Evolutionary conservation across 768 basidiomycete genomes (phyloP).

Genomic region (Rhizopogon roseolus): DNA sequence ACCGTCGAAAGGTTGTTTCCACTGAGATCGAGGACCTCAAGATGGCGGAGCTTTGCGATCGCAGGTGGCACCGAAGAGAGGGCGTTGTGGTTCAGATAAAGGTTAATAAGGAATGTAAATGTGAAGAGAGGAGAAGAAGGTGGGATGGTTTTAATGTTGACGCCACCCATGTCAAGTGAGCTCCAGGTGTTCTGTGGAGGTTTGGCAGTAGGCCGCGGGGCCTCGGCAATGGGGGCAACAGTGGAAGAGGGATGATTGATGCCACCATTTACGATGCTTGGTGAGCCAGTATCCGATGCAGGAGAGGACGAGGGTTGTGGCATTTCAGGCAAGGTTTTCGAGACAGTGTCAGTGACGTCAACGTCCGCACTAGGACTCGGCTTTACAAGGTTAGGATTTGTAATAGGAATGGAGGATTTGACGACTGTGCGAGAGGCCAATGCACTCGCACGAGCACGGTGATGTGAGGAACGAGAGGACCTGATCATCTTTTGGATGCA

Average conservation of each 20-base stretch:
- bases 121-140: constrained; percentile 68
- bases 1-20: constrained; percentile 76
- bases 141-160: constrained; percentile 88
- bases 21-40: constrained; percentile 89
- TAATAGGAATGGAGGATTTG: constrained; percentile 87
- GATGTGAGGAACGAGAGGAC: constrained; percentile 83
- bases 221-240: constrained; percentile 66
- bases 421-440: constrained; percentile 85
- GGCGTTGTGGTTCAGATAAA: constrained; percentile 96
- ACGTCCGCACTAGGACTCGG: constrained; percentile 22
- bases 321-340: constrained; percentile 23
- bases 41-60: constrained; percentile 78
- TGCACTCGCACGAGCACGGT: constrained; percentile 92
- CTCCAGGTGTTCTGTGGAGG: constrained; percentile 81
- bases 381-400: constrained; percentile 77
- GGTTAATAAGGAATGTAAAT: constrained; percentile 89
- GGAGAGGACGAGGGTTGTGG: constrained; percentile 26
- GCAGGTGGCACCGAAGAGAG: constrained; percentile 74
- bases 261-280: constrained; percentile 26
- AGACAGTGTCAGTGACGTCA: constrained; percentile 19
- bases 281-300: constrained; percentile 27
- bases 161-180: constrained; percentile 94
- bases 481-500: constrained; percentile 63
- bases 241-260: constrained; percentile 71
- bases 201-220: constrained; percentile 59